These are phyloP conservation scores for Ogataea dorogensis DNA, from an alignment of 805 yeast genomes.

Conservation along the genomic window DNA sequence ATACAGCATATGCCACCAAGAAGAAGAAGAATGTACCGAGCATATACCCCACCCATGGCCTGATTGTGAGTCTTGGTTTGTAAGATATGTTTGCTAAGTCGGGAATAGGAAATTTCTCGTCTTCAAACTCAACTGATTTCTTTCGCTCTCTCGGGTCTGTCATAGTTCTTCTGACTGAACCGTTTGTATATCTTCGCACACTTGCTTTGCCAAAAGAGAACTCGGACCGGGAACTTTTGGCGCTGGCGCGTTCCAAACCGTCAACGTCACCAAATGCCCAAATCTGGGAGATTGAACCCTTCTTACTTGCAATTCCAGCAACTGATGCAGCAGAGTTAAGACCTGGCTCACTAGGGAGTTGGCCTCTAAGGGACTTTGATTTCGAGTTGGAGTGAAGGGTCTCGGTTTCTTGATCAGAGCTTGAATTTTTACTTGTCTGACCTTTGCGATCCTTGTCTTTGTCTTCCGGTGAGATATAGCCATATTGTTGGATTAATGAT, in stretches of 20 bases:
- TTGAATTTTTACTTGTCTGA: slow-evolving; percentile 4
- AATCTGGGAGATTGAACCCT: slow-evolving; percentile 17
- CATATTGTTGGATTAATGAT: slow-evolving; percentile 22
- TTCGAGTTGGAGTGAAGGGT: slow-evolving; percentile 9
- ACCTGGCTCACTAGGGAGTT: slow-evolving; percentile 8
- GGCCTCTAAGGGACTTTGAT: slow-evolving; percentile 2
- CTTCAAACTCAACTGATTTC: slow-evolving; percentile 20
- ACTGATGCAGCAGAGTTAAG: slow-evolving; percentile 20
- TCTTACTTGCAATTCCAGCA: slow-evolving; percentile 22
- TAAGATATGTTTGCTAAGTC: not conserved
- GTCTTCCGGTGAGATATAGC: slow-evolving; percentile 22
- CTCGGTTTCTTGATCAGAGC: slow-evolving; percentile 9
- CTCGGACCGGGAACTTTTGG: slow-evolving; percentile 21
- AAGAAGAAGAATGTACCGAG: slow-evolving; percentile 9
- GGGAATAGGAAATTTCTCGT: not conserved
- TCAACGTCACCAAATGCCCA: slow-evolving; percentile 25
- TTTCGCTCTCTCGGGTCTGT: slow-evolving; percentile 12
- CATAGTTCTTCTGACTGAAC: slow-evolving; percentile 8
- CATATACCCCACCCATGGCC: slow-evolving; percentile 14
- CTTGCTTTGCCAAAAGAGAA: slow-evolving; percentile 18
- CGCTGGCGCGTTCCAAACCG: slow-evolving; percentile 17
- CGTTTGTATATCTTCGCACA: slow-evolving; percentile 15
- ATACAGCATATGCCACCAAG: slow-evolving; percentile 14
- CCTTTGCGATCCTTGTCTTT: slow-evolving; percentile 1
- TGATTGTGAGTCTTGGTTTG: slow-evolving; percentile 7